These are phyloP conservation scores for Cyathus striatus DNA, from an alignment of 768 basidiomycete species.

Conservation along the genomic window DNA sequence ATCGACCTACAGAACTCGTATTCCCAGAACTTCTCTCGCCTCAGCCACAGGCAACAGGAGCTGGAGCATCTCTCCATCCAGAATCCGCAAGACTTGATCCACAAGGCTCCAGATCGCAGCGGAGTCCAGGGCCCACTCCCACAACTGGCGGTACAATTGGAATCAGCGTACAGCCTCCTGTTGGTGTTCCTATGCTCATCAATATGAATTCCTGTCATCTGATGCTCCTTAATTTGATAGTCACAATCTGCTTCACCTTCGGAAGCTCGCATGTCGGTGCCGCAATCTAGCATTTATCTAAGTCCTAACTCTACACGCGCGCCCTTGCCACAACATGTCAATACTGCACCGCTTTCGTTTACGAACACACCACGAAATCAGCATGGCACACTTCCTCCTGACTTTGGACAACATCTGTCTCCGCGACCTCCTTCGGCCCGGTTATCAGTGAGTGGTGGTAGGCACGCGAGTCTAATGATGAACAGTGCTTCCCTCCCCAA, in stretches of 20 bases:
- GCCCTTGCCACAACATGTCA: background rate
- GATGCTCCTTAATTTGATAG: background rate
- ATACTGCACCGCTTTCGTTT: background rate
- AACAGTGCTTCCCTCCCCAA: background rate
- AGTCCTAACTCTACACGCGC: background rate
- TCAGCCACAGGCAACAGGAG: too few relatives aligned
- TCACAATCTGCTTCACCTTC: conserved; percentile 2
- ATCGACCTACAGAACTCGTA: too few relatives aligned
- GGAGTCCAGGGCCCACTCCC: background rate
- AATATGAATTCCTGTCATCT: background rate
- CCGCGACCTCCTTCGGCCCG: background rate
- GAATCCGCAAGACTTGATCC: too few relatives aligned
- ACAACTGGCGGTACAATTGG: too few relatives aligned
- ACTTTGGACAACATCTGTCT: background rate
- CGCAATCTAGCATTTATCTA: background rate
- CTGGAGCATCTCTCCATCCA: too few relatives aligned
- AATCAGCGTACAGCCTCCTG: conserved; percentile 14
- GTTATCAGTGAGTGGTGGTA: background rate
- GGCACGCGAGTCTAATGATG: background rate
- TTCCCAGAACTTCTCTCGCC: too few relatives aligned
- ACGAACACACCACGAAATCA: background rate
- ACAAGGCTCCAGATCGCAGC: background rate
- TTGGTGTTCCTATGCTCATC: conserved; percentile 6
- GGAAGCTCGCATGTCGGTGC: background rate
- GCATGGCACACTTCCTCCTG: background rate